A percentile compares a stretch with the other conserved stretches of the same genome.
Evolutionary conservation across 2,329 filamentous ascomycete genomes (phyloP).

Genomic region (Trichoderma brevicompactum): DNA sequence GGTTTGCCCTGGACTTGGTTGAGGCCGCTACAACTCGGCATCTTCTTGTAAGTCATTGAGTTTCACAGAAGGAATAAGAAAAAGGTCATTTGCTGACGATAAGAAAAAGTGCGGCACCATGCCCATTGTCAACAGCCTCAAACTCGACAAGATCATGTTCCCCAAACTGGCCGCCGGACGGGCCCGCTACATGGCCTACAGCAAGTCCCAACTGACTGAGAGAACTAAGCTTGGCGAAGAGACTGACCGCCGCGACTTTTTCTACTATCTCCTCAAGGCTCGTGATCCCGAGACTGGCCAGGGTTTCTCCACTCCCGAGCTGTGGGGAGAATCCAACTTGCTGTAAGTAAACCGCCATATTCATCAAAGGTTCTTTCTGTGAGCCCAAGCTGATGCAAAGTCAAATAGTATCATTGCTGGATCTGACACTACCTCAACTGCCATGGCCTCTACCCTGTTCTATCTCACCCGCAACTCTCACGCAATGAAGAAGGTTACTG

Average conservation of each 20-base stretch:
- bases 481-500: conserved; percentile 52
- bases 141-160: conserved; percentile 70
- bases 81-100: conserved; percentile 22
- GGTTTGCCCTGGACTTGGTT: conserved; percentile 69
- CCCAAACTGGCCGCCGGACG: conserved; percentile 67
- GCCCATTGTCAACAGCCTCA: conserved; percentile 68
- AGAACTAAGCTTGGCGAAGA: conserved; percentile 68
- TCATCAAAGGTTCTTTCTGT: neutral
- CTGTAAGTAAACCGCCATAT: conserved; percentile 49
- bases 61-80: neutral
- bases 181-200: conserved; percentile 73
- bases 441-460: conserved; percentile 65
- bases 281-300: conserved; percentile 72
- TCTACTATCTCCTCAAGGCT: conserved; percentile 74
- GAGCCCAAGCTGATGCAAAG: neutral
- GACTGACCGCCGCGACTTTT: conserved; percentile 73
- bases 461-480: conserved; percentile 61
- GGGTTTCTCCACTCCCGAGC: conserved; percentile 66
- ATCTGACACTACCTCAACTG: conserved; percentile 73
- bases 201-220: conserved; percentile 67
- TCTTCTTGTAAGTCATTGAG: conserved; percentile 60
- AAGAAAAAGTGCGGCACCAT: conserved; percentile 67
- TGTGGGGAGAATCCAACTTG: conserved; percentile 73
- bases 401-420: conserved; percentile 65
- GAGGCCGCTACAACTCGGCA: conserved; percentile 70